Conservation (phyloP, 169 alveolate species). For the Theileria luwenshuni region DNA sequence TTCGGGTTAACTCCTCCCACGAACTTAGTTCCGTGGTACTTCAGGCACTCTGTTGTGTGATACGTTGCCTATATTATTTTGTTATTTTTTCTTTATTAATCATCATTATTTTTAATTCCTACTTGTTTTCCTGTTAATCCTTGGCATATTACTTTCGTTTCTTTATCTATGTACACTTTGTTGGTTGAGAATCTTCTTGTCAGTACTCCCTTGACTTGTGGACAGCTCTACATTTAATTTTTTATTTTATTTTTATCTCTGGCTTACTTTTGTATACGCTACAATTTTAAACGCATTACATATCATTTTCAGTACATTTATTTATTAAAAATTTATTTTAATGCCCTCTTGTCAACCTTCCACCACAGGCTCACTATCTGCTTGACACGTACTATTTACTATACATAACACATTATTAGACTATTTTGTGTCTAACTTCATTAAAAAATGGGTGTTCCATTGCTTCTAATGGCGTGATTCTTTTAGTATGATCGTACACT, state of each 20-base stretch:
- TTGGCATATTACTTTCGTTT: constrained; percentile 90
- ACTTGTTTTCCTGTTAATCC: constrained; percentile 93
- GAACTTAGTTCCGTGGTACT: constrained; percentile 86
- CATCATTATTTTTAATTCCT: constrained; percentile 14
- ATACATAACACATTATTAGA: constrained; percentile 1
- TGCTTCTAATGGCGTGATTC: constrained; percentile 98
- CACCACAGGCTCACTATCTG: constrained; percentile 5
- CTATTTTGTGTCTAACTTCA: constrained; percentile 68
- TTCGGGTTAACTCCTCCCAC: constrained; percentile 93
- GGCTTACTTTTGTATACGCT: not conserved
- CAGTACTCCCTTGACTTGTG: not conserved
- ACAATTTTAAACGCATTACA: not conserved
- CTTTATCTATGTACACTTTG: constrained; percentile 86
- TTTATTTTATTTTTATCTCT: not conserved
- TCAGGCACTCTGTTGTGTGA: constrained; percentile 89
- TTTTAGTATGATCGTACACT: constrained; percentile 92
- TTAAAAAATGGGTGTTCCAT: constrained; percentile 96
- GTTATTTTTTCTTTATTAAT: constrained; percentile 20
- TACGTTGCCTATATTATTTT: constrained; percentile 83
- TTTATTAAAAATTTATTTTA: not conserved
- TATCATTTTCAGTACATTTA: not conserved
- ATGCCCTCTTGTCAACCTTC: not conserved
- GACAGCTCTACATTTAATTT: not conserved
- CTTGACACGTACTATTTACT: not conserved
- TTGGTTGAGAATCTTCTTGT: constrained; percentile 16